phyloP scores from a whole-genome alignment of 331 rosid species.

The Dryas integrifolia region DNA sequence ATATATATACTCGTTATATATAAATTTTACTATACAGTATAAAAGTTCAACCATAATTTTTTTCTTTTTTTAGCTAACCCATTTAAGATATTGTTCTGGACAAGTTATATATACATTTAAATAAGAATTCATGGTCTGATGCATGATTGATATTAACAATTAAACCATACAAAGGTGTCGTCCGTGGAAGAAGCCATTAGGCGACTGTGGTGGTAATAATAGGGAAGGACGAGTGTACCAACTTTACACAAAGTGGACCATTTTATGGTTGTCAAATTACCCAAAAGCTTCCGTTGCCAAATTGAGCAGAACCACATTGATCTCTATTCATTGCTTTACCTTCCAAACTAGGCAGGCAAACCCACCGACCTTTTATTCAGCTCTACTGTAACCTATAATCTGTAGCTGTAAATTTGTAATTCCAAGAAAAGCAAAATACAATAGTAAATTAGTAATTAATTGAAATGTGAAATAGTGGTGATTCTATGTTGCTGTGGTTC shows the following conservation, averaged over 20 bases:
- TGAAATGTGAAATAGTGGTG: neutral
- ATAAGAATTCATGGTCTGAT: too few species aligned
- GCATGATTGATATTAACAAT: too few species aligned
- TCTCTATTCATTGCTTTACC: constrained; percentile 5
- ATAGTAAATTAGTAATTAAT: neutral
- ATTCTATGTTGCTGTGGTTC: too few species aligned
- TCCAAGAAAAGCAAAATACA: neutral
- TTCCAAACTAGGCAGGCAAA: neutral
- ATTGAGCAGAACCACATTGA: constrained; percentile 10
- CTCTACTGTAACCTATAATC: neutral
- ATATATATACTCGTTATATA: too few species aligned
- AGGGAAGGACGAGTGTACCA: constrained; percentile 10
- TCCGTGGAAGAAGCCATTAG: too few species aligned
- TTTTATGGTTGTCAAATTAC: neutral
- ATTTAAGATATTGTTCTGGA: too few species aligned
- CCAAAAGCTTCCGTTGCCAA: constrained; percentile 5
- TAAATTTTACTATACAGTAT: too few species aligned
- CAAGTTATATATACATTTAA: too few species aligned
- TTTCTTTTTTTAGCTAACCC: too few species aligned
- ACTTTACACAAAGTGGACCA: neutral
- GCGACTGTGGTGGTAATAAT: neutral
- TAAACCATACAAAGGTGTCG: too few species aligned
- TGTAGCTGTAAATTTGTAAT: neutral
- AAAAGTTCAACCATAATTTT: too few species aligned
- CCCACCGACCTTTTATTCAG: too few species aligned